Conservation (phyloP, 108 stramenopile genomes). For the Skeletonema menzelii region DNA sequence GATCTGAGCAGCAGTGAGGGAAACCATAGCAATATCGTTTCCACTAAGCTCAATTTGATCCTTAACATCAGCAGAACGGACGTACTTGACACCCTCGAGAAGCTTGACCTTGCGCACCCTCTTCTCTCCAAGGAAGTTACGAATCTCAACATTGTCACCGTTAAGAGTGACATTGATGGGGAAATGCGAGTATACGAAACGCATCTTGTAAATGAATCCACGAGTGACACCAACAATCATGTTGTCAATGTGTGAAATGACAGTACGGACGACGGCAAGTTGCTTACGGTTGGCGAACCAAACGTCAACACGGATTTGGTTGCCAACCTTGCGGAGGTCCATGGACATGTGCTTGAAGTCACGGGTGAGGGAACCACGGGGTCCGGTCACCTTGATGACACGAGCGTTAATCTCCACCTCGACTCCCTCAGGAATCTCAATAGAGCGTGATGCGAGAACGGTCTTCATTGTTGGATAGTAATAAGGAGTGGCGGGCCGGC, state of each 20-base stretch:
- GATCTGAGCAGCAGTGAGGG: conserved; percentile 93
- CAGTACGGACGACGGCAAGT: conserved; percentile 95
- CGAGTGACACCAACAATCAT: conserved; percentile 98
- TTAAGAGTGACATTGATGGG: conserved; percentile 96
- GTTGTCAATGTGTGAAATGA: conserved; percentile 99
- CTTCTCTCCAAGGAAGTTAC: conserved; percentile 99
- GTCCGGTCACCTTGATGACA: conserved; percentile 89
- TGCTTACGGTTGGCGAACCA: conserved; percentile 99
- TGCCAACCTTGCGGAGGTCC: conserved; percentile 73
- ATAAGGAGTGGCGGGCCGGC: conserved; percentile 60
- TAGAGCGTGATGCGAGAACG: conserved; percentile 69
- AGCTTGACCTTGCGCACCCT: conserved; percentile 92
- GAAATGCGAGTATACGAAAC: conserved; percentile 99
- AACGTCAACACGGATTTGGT: conserved; percentile 90
- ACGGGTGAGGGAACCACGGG: conserved; percentile 90
- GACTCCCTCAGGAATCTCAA: conserved; percentile 85
- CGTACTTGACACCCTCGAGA: conserved; percentile 90
- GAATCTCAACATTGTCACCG: conserved; percentile 92
- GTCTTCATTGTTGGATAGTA: conserved; percentile 76
- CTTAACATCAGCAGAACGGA: conserved; percentile 94
- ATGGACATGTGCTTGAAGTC: conserved; percentile 96
- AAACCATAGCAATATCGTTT: conserved; percentile 97
- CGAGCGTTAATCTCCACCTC: conserved; percentile 86
- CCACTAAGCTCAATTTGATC: conserved; percentile 97
- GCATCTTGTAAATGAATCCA: conserved; percentile 99